These are phyloP conservation scores for Apiospora phragmitis DNA, from an alignment of 2,329 filamentous ascomycete genomes.

Conservation along the genomic window DNA sequence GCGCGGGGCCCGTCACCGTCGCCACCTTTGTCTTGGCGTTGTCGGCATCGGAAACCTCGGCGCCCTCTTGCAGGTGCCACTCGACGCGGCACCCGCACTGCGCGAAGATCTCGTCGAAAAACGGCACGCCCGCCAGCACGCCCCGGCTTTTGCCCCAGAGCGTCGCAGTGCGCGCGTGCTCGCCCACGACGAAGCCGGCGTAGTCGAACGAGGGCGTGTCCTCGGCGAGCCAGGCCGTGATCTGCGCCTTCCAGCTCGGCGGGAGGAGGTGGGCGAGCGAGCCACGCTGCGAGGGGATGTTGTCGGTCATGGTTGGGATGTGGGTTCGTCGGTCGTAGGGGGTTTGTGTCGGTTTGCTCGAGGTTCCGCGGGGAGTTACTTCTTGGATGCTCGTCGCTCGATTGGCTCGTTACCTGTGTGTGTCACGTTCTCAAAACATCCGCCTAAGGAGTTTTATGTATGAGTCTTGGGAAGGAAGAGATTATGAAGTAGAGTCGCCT, in stretches of 20 bases:
- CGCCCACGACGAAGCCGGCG: constrained; percentile 93
- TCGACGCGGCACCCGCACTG: constrained; percentile 90
- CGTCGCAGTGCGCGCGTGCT: constrained; percentile 61
- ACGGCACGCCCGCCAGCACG: constrained; percentile 86
- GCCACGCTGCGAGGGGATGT: constrained; percentile 39
- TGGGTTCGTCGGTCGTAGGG: neutral
- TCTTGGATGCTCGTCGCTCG: neutral
- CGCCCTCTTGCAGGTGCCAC: constrained; percentile 82
- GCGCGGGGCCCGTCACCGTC: constrained; percentile 81
- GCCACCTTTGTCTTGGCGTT: constrained; percentile 65
- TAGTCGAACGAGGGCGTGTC: constrained; percentile 97
- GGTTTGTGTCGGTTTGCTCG: neutral
- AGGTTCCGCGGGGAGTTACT: neutral
- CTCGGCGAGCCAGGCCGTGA: constrained; percentile 87
- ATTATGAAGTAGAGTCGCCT: neutral
- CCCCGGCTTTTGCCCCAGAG: constrained; percentile 73
- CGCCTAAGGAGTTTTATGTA: too few relatives aligned
- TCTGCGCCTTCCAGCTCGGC: constrained; percentile 76
- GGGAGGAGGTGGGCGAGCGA: constrained; percentile 72
- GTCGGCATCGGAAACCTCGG: constrained; percentile 52
- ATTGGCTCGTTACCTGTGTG: neutral
- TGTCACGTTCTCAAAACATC: neutral
- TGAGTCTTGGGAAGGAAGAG: neutral
- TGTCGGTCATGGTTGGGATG: constrained; percentile 7
- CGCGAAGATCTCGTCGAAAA: constrained; percentile 90